A percentile compares a stretch with the other conserved stretches of the same genome.
phyloP scores from a whole-genome alignment of 768 basidiomycete genomes.

The Boletus rubroflammeus region DNA sequence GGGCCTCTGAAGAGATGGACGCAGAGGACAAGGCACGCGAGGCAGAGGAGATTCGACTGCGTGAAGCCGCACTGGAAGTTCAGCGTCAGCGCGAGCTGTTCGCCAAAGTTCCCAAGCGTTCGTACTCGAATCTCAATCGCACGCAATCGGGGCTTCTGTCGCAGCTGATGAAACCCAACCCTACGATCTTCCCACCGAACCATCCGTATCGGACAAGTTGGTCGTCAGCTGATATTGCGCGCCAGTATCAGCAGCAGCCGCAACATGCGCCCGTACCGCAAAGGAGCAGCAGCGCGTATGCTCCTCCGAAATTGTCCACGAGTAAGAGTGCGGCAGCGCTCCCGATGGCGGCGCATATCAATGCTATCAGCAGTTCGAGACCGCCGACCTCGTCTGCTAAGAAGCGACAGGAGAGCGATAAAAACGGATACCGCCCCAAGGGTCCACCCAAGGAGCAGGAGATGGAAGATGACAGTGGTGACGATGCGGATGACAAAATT shows the following conservation, averaged over 20 bases:
- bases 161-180: constrained; percentile 71
- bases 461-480: constrained; percentile 62
- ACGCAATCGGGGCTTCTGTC: constrained; percentile 57
- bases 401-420: constrained; percentile 27
- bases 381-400: constrained; percentile 18
- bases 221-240: constrained; percentile 45
- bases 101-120: constrained; percentile 62
- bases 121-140: constrained; percentile 57
- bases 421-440: constrained; percentile 55
- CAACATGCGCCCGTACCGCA: constrained; percentile 23
- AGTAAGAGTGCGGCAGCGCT: constrained; percentile 59
- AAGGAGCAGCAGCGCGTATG: constrained; percentile 29
- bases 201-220: constrained; percentile 58
- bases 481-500: constrained; percentile 47
- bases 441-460: constrained; percentile 63
- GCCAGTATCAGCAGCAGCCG: constrained; percentile 22
- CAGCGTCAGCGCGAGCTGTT: constrained; percentile 66
- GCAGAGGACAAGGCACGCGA: constrained; percentile 33
- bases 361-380: constrained; percentile 33
- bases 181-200: constrained; percentile 50
- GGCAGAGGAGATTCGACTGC: constrained; percentile 33
- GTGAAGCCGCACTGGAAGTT: constrained; percentile 58
- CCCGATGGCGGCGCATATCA: constrained; percentile 53
- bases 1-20: constrained; percentile 58
- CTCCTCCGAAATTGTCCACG: constrained; percentile 38